Evolutionary conservation across 352 stramenopile species (phyloP).

Genomic region (Pythium grandisporangium): DNA sequence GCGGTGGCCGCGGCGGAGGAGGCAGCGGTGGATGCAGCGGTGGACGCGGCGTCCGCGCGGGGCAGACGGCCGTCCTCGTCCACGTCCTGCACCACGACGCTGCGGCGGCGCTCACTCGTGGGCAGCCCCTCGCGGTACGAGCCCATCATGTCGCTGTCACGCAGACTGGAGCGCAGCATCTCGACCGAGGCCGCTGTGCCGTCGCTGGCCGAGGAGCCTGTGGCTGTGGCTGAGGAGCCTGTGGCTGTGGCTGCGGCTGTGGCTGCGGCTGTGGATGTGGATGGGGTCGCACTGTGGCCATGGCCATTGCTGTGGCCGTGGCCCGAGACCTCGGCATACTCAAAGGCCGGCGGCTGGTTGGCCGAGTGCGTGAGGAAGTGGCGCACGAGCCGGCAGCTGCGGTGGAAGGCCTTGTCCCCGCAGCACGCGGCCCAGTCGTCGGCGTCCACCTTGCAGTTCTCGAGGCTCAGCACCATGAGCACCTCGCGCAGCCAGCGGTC

Average conservation of each 20-base stretch:
- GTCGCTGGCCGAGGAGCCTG: neutral
- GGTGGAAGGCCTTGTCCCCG: slow-evolving; percentile 52
- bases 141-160: slow-evolving; percentile 23
- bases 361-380: slow-evolving; percentile 68
- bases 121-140: slow-evolving; percentile 1
- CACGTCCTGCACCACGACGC: slow-evolving; percentile 58
- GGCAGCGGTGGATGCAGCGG: no score
- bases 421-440: slow-evolving; percentile 53
- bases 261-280: slow-evolving; percentile 1
- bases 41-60: no score
- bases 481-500: slow-evolving; percentile 79
- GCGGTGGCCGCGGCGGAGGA: no score
- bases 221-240: neutral
- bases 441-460: slow-evolving; percentile 72
- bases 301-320: slow-evolving; percentile 46
- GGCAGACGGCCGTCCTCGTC: slow-evolving; percentile 34
- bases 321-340: slow-evolving; percentile 29
- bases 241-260: neutral
- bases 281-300: neutral
- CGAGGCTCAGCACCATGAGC: slow-evolving; percentile 70
- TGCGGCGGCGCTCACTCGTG: slow-evolving; percentile 30
- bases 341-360: slow-evolving; percentile 64
- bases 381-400: slow-evolving; percentile 56
- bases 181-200: slow-evolving; percentile 17
- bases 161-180: slow-evolving; percentile 33